Conservation (phyloP, 306 rosid species). For the Ochetophila trinervis region DNA sequence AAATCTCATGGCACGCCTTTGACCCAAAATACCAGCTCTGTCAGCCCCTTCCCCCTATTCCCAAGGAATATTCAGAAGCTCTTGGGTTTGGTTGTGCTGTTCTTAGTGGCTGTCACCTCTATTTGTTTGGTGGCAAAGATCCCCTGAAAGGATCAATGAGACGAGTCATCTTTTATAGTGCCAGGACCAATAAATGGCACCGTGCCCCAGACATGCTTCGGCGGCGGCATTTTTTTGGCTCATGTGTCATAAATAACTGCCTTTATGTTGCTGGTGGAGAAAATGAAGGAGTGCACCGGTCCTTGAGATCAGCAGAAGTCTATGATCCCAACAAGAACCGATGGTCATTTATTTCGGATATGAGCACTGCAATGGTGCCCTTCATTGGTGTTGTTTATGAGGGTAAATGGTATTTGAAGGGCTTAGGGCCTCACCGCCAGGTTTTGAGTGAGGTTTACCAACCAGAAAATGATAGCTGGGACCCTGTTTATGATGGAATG, state of each 20-base stretch:
- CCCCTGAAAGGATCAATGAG: conserved; percentile 83
- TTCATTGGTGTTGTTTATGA: conserved; percentile 79
- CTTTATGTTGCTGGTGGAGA: conserved; percentile 88
- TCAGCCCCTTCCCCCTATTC: conserved; percentile 91
- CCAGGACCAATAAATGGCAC: conserved; percentile 90
- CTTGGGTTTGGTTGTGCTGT: conserved; percentile 94
- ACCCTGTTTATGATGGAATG: conserved; percentile 71
- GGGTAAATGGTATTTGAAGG: conserved; percentile 83
- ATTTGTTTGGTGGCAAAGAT: conserved; percentile 84
- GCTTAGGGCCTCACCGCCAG: conserved; percentile 76
- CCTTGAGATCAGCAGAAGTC: conserved; percentile 77
- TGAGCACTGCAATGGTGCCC: conserved; percentile 91
- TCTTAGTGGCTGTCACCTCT: conserved; percentile 79
- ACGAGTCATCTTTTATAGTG: conserved; percentile 72
- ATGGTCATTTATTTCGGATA: conserved; percentile 77
- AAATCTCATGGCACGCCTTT: conserved; percentile 90
- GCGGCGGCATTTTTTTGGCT: conserved; percentile 76
- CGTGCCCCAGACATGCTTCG: conserved; percentile 94
- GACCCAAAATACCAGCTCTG: conserved; percentile 79
- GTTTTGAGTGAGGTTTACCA: conserved; percentile 77
- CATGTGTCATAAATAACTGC: conserved; percentile 82
- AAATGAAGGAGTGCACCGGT: conserved; percentile 69
- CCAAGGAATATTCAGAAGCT: conserved; percentile 85
- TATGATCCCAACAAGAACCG: conserved; percentile 83
- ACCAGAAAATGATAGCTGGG: conserved; percentile 68